Percentiles rank a stretch among this genome's conserved stretches.
These are phyloP conservation scores for Deinandra increscens DNA, from an alignment of 129 eudicot species.

Conservation along the genomic window DNA sequence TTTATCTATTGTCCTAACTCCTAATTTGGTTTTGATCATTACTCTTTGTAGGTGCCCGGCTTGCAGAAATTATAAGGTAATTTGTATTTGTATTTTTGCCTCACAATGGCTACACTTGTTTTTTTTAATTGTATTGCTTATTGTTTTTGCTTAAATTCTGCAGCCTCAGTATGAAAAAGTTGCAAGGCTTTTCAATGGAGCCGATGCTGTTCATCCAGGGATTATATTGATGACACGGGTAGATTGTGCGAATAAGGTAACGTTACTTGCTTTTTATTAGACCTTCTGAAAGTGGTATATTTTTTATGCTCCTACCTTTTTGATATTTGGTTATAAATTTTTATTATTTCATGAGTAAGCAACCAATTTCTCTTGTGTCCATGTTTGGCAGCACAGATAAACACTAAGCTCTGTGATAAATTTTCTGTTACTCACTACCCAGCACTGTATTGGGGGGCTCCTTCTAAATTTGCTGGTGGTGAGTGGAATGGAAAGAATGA, in stretches of 20 bases:
- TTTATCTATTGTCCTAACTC: constrained; percentile 19
- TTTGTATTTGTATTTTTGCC: constrained; percentile 1
- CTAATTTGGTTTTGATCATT: constrained; percentile 16
- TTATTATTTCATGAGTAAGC: constrained; percentile 28
- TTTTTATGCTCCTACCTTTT: neutral
- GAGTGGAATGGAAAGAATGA: constrained; percentile 55
- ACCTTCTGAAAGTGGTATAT: constrained; percentile 3
- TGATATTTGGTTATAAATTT: constrained; percentile 1
- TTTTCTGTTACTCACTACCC: constrained; percentile 81
- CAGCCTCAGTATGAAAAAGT: constrained; percentile 97
- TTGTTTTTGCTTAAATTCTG: constrained; percentile 14
- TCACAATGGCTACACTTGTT: neutral
- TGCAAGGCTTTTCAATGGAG: constrained; percentile 88
- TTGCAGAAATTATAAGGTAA: constrained; percentile 96
- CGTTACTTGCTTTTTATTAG: constrained; percentile 16
- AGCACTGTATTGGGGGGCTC: constrained; percentile 73
- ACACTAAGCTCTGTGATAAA: constrained; percentile 77
- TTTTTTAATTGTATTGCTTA: constrained; percentile 15
- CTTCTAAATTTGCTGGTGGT: constrained; percentile 66
- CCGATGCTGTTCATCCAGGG: constrained; percentile 88
- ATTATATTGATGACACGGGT: constrained; percentile 77
- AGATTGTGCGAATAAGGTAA: constrained; percentile 89
- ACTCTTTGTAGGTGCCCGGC: constrained; percentile 91
- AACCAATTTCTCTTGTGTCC: constrained; percentile 39
- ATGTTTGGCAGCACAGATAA: constrained; percentile 97